Evolutionary conservation across 1,284 basidiomycete genomes (phyloP).

Genomic region (Meira miltonrushii): DNA sequence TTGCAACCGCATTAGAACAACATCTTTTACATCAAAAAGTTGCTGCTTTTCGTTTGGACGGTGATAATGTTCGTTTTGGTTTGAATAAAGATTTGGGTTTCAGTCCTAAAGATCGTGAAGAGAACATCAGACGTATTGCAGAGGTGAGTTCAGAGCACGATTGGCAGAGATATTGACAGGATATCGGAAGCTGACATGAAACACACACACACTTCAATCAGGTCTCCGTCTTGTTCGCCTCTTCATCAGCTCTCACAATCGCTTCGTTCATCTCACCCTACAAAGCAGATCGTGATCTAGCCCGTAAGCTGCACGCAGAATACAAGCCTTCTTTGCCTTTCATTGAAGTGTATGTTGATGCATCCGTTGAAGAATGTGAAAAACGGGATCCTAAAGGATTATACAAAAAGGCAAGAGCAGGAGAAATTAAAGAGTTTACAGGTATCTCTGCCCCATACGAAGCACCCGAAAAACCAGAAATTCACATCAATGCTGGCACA

Average conservation of each 20-base stretch:
- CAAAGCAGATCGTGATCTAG: constrained; percentile 75
- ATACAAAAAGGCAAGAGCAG: constrained; percentile 92
- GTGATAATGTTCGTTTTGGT: constrained; percentile 94
- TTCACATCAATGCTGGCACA: constrained; percentile 86
- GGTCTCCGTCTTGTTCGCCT: constrained; percentile 91
- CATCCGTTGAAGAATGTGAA: constrained; percentile 81
- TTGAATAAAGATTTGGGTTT: constrained; percentile 98
- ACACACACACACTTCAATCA: constrained; percentile 50
- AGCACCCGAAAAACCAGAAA: constrained; percentile 75
- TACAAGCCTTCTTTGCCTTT: constrained; percentile 67
- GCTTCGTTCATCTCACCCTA: constrained; percentile 99
- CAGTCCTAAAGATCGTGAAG: constrained; percentile 85
- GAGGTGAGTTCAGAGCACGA: constrained; percentile 61
- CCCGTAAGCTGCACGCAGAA: constrained; percentile 69
- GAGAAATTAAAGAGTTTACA: constrained; percentile 98
- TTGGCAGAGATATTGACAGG: neutral
- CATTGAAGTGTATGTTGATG: constrained; percentile 86
- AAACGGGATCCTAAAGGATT: constrained; percentile 92
- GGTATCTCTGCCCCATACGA: constrained; percentile 97
- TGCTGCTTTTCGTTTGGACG: constrained; percentile 87
- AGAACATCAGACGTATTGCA: constrained; percentile 95
- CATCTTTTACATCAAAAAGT: constrained; percentile 81
- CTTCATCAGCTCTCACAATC: constrained; percentile 75
- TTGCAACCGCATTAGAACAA: constrained; percentile 94
- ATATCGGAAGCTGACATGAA: neutral